Evolutionary conservation across 2,329 filamentous ascomycete genomes (phyloP).

Genomic region (Calonectria fujianensis): DNA sequence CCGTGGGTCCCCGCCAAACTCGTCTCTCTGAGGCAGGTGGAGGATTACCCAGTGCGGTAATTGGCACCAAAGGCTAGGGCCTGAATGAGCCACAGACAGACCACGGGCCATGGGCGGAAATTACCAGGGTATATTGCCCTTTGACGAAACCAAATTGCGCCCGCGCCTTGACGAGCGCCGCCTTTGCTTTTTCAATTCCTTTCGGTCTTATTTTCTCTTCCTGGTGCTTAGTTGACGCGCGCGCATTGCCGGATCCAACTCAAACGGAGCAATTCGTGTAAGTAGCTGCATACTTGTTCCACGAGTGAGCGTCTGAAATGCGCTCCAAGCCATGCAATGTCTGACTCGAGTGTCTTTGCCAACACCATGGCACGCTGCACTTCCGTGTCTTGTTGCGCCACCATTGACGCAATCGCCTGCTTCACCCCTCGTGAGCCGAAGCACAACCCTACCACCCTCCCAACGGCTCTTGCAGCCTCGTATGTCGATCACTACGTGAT

Average conservation of each 20-base stretch:
- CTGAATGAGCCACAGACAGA: slow-evolving; percentile 10
- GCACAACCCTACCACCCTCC: slow-evolving; percentile 20
- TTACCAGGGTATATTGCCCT: slow-evolving; percentile 39
- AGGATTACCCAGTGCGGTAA: slow-evolving; percentile 43
- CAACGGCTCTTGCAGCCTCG: slow-evolving; percentile 46
- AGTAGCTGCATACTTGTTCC: slow-evolving; percentile 14
- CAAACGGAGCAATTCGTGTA: slow-evolving; percentile 34
- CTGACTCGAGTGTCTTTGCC: slow-evolving; percentile 13
- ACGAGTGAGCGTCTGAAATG: slow-evolving; percentile 18
- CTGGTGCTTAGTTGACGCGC: slow-evolving; percentile 20
- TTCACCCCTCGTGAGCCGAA: slow-evolving; percentile 12
- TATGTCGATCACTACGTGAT: slow-evolving; percentile 50
- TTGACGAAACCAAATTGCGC: slow-evolving; percentile 23
- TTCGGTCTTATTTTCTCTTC: slow-evolving; percentile 18
- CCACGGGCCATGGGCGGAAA: slow-evolving; percentile 38
- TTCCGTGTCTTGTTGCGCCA: slow-evolving; percentile 36
- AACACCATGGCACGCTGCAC: background rate
- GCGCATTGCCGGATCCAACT: slow-evolving; percentile 27
- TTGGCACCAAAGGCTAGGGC: slow-evolving; percentile 33
- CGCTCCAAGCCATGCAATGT: slow-evolving; percentile 9
- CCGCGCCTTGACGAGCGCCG: slow-evolving; percentile 21
- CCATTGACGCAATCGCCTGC: slow-evolving; percentile 38
- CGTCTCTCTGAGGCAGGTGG: slow-evolving; percentile 40
- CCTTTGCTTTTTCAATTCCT: slow-evolving; percentile 33
- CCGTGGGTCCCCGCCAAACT: slow-evolving; percentile 27